A percentile compares a stretch with the other conserved stretches of the same genome.
These are phyloP conservation scores for Penicillium italicum DNA, from an alignment of 2,329 filamentous ascomycete genomes.

Conservation along the genomic window DNA sequence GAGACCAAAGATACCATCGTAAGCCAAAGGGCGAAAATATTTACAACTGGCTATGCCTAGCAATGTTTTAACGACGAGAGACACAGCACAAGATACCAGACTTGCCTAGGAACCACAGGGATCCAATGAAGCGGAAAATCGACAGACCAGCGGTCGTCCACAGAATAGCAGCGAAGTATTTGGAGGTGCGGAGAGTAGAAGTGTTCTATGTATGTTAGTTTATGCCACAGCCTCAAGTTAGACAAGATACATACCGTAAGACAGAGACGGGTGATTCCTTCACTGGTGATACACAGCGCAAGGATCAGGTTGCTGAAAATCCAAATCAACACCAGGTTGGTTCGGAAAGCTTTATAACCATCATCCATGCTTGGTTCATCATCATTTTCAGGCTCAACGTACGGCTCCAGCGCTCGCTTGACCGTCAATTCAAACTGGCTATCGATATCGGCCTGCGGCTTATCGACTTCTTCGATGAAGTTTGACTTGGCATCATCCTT, in stretches of 20 bases:
- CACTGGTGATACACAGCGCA: constrained; percentile 79
- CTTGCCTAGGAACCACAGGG: constrained; percentile 86
- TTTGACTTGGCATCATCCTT: constrained; percentile 83
- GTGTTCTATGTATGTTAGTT: constrained; percentile 47
- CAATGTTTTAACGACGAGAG: constrained; percentile 59
- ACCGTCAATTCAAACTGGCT: constrained; percentile 93
- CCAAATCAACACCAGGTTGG: constrained; percentile 84
- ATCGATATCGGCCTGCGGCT: constrained; percentile 95
- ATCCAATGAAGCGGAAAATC: constrained; percentile 82
- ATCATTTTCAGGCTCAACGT: constrained; percentile 67
- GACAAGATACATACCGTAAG: constrained; percentile 65
- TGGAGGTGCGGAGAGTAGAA: constrained; percentile 69
- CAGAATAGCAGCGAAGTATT: constrained; percentile 85
- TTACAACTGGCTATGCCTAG: neutral
- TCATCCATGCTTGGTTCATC: constrained; percentile 88
- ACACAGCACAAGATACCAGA: constrained; percentile 96
- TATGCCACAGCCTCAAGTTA: neutral
- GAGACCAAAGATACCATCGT: neutral
- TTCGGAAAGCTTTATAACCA: constrained; percentile 98
- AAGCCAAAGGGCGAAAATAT: constrained; percentile 1
- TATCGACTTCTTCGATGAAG: constrained; percentile 90
- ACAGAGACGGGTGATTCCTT: constrained; percentile 75
- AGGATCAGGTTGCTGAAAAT: constrained; percentile 87
- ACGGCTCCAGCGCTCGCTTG: constrained; percentile 82
- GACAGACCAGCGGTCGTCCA: constrained; percentile 82